phyloP scores from a whole-genome alignment of 495 filamentous ascomycete species.

The Hyaloscypha hepaticicola region DNA sequence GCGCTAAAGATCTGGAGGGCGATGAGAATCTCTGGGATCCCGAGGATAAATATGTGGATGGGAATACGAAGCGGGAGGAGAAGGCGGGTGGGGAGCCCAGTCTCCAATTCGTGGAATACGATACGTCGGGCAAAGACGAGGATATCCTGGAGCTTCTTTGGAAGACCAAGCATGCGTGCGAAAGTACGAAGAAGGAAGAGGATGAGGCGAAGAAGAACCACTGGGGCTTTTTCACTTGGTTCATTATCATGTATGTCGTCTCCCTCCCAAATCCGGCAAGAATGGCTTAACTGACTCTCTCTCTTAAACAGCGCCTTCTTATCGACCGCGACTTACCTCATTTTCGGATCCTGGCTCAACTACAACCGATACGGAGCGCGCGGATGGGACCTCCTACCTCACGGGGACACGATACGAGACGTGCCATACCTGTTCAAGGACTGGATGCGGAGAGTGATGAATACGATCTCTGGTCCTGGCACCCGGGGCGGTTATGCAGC shows the following conservation, averaged over 20 bases:
- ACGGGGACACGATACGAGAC: constrained; percentile 89
- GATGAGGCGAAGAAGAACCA: constrained; percentile 36
- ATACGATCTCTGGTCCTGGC: constrained; percentile 75
- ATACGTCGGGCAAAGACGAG: constrained; percentile 43
- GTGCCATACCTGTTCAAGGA: constrained; percentile 91
- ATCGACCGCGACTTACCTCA: constrained; percentile 82
- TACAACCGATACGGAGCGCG: constrained; percentile 95
- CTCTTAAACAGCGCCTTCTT: constrained; percentile 68
- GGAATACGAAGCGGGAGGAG: constrained; percentile 33
- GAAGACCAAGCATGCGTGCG: constrained; percentile 84
- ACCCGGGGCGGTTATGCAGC: constrained; percentile 92
- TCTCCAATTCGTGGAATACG: constrained; percentile 71
- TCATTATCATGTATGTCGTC: constrained; percentile 85
- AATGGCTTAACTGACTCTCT: background rate
- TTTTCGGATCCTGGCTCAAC: constrained; percentile 98
- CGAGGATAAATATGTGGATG: constrained; percentile 44
- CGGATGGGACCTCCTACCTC: constrained; percentile 93
- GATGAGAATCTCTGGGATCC: constrained; percentile 61
- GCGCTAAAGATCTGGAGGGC: constrained; percentile 66
- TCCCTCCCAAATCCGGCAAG: background rate
- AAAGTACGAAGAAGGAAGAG: constrained; percentile 51
- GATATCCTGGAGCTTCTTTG: constrained; percentile 72
- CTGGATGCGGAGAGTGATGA: constrained; percentile 74
- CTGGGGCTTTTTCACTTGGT: constrained; percentile 98
- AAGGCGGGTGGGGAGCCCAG: constrained; percentile 52